These are phyloP conservation scores for Saururus chinensis DNA, from an alignment of 164 flowering plant species.

Conservation along the genomic window DNA sequence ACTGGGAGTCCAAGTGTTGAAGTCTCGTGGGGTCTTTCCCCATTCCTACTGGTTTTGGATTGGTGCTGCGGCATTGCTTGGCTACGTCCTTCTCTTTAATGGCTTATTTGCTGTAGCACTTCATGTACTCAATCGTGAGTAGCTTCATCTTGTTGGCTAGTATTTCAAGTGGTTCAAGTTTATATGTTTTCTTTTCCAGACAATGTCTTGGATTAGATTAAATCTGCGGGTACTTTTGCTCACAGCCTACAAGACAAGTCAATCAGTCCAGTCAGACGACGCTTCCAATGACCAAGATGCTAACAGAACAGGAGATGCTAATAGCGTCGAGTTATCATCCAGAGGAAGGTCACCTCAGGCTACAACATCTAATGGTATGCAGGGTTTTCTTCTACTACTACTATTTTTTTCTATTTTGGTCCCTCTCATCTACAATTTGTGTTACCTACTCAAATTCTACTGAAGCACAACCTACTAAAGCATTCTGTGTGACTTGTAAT, in stretches of 20 bases:
- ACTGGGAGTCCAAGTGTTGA: not conserved
- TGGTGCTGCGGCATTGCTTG: not conserved
- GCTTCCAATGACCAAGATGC: not conserved
- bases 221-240: not conserved
- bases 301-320: not conserved
- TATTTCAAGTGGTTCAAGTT: not conserved
- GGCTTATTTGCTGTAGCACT: not conserved
- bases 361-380: slow-evolving; percentile 6
- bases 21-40: not conserved
- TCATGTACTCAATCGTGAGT: not conserved
- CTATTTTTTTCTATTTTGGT: not conserved
- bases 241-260: not conserved
- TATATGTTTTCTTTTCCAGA: not conserved
- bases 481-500: not conserved
- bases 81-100: not conserved
- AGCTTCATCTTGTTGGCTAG: not conserved
- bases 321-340: slow-evolving; percentile 2
- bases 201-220: not conserved
- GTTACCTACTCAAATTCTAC: not conserved
- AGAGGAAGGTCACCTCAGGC: slow-evolving; percentile 2
- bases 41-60: not conserved
- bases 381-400: not conserved
- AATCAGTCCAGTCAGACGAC: not conserved
- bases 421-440: no score
- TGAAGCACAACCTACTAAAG: not conserved